These are phyloP conservation scores for Rhizopus sp. DNA, from an alignment of 371 early-diverging fungal species.

Conservation along the genomic window DNA sequence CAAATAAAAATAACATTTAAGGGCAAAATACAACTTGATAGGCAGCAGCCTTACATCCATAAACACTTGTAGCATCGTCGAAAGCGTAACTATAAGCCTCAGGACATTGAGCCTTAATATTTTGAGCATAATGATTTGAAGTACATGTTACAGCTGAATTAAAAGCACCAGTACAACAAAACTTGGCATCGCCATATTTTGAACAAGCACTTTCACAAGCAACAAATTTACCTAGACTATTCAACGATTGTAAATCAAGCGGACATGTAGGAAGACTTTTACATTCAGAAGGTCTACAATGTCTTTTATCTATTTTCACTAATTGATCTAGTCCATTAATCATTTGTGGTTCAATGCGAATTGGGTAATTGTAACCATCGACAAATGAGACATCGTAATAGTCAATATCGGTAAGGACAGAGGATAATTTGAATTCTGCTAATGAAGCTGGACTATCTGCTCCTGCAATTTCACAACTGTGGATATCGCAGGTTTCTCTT, in stretches of 20 bases:
- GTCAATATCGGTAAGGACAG: slow-evolving; percentile 25
- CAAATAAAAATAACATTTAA: neutral
- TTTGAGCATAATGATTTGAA: slow-evolving; percentile 28
- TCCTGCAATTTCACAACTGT: slow-evolving; percentile 27
- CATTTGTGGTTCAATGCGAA: slow-evolving; percentile 22
- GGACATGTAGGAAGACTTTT: slow-evolving; percentile 21
- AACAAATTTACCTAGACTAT: slow-evolving; percentile 19
- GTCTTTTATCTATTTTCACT: slow-evolving; percentile 5
- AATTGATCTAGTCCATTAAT: slow-evolving; percentile 1
- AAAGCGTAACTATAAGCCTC: slow-evolving; percentile 49
- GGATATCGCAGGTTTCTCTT: slow-evolving; percentile 27
- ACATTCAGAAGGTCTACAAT: slow-evolving; percentile 23
- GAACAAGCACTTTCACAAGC: slow-evolving; percentile 39
- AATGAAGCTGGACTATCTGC: slow-evolving; percentile 36
- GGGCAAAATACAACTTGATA: slow-evolving; percentile 54
- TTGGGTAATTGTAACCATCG: slow-evolving; percentile 29
- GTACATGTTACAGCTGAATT: slow-evolving; percentile 26
- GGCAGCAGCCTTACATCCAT: slow-evolving; percentile 35
- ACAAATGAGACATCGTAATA: slow-evolving; percentile 49
- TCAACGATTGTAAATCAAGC: slow-evolving; percentile 15
- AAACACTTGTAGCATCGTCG: slow-evolving; percentile 50
- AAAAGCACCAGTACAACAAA: slow-evolving; percentile 37
- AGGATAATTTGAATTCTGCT: slow-evolving; percentile 42
- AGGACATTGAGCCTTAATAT: slow-evolving; percentile 35
- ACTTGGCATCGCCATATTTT: slow-evolving; percentile 26